Evolutionary conservation across 1,139 yeast genomes (phyloP).

Genomic region (Chernovozyma aurita): DNA sequence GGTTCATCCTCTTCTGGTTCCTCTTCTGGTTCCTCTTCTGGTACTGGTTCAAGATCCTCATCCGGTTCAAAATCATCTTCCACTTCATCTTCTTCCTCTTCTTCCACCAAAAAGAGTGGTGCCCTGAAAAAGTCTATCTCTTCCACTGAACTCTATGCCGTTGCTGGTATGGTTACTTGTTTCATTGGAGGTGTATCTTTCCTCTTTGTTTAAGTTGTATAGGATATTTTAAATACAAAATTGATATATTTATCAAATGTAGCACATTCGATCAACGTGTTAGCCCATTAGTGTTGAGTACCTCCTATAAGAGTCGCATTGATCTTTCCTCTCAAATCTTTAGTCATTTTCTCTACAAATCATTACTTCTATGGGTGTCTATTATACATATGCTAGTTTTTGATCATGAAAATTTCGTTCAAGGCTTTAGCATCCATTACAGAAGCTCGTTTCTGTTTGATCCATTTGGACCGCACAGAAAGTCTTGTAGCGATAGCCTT

Average conservation of each 20-base stretch:
- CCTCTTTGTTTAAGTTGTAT: slow-evolving; percentile 21
- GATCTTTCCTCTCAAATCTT: too few relatives aligned
- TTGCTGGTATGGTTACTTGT: slow-evolving; percentile 29
- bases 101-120: slow-evolving; percentile 19
- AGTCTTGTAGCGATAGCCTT: slow-evolving; percentile 53
- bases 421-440: slow-evolving; percentile 84
- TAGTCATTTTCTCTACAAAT: too few relatives aligned
- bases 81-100: slow-evolving; percentile 13
- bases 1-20: slow-evolving; percentile 16
- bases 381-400: slow-evolving; percentile 26
- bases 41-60: slow-evolving; percentile 23
- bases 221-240: neutral
- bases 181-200: slow-evolving; percentile 38
- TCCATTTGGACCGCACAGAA: slow-evolving; percentile 81
- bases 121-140: slow-evolving; percentile 24
- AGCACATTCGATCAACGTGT: too few relatives aligned
- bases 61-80: slow-evolving; percentile 22
- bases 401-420: slow-evolving; percentile 88
- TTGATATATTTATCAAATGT: too few relatives aligned
- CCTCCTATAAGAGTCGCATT: too few relatives aligned
- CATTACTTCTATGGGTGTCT: neutral
- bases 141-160: slow-evolving; percentile 26
- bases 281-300: too few relatives aligned
- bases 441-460: slow-evolving; percentile 84
- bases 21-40: slow-evolving; percentile 28